Conservation (phyloP, 805 yeast species). For the Suhomyces faveliae region DNA sequence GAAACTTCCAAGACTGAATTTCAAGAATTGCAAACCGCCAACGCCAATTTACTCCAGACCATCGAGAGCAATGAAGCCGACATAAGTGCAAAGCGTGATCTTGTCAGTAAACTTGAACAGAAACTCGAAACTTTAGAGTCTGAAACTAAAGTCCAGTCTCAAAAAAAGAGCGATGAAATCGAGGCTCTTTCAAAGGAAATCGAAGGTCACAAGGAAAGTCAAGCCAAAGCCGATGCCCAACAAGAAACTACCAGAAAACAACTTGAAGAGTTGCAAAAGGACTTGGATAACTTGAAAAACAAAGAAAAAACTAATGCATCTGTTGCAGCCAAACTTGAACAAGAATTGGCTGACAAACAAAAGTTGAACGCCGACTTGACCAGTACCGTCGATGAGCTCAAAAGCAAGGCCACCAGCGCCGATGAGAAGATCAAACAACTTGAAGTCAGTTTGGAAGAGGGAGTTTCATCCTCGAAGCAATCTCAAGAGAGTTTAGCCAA, state of each 20-base stretch:
- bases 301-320: background rate
- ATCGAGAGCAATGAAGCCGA: background rate
- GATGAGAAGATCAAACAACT: background rate
- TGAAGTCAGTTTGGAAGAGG: background rate
- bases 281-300: background rate
- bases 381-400: background rate
- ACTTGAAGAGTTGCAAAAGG: background rate
- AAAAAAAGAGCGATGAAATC: background rate
- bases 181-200: background rate
- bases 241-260: background rate
- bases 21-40: constrained; percentile 1
- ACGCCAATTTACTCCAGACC: background rate
- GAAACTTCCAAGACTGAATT: background rate
- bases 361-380: background rate
- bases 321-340: background rate
- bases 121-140: background rate
- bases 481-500: background rate
- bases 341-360: background rate
- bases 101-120: too few species aligned
- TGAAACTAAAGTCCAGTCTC: background rate
- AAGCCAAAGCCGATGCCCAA: background rate
- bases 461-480: background rate
- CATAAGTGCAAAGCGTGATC: too few species aligned
- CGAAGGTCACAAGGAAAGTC: background rate
- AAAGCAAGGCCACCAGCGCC: background rate